Conservation (phyloP, 2,329 filamentous ascomycete species). For the Xylaria digitata region DNA sequence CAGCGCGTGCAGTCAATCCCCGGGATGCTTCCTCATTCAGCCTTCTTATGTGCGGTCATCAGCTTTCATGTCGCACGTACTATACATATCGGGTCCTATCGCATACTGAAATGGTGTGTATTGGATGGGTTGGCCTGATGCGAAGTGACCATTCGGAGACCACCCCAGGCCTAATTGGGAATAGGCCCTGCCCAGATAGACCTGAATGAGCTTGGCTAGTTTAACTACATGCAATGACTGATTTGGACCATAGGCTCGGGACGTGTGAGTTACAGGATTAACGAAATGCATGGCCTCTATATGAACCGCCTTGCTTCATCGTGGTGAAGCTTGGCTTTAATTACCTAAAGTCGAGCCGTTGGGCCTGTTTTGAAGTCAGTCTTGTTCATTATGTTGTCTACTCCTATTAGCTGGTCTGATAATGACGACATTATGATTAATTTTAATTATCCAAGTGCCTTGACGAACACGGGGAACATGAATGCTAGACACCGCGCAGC, state of each 20-base stretch:
- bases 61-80: not conserved
- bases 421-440: not conserved
- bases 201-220: not conserved
- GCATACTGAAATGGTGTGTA: not conserved
- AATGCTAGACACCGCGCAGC: conserved; percentile 1
- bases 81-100: not conserved
- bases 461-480: not conserved
- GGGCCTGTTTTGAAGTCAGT: not conserved
- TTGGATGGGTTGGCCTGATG: not conserved
- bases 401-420: not conserved
- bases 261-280: not conserved
- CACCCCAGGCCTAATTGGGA: not conserved
- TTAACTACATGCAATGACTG: not conserved
- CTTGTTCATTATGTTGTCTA: not conserved
- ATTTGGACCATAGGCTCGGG: not conserved
- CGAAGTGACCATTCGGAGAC: not conserved
- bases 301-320: not conserved
- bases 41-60: not conserved
- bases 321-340: not conserved
- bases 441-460: not conserved
- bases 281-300: not conserved
- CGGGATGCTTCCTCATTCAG: conserved; percentile 3
- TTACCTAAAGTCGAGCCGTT: not conserved
- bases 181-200: not conserved
- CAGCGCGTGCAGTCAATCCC: too few relatives aligned